Evolutionary conservation across 2,329 filamentous ascomycete species (phyloP).

Genomic region (Penicillium brasilianum): DNA sequence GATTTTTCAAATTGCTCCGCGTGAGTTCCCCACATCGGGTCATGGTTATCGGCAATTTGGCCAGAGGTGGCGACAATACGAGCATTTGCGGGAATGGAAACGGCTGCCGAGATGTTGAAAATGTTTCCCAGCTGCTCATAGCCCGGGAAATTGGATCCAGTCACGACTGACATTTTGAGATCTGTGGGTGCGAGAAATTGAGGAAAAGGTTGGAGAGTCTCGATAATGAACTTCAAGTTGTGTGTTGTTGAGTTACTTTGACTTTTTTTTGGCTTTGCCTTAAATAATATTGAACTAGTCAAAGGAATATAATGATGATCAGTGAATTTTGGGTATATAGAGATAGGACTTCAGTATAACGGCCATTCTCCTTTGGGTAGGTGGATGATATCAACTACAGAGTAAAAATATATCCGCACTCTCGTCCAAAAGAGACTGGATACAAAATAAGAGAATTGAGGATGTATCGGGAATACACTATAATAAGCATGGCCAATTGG

Average conservation of each 20-base stretch:
- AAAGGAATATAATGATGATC: background rate
- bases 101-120: background rate
- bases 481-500: too few species aligned
- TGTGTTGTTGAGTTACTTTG: background rate
- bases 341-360: background rate
- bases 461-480: background rate
- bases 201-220: background rate
- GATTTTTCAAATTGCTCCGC: conserved; percentile 17
- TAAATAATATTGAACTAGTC: background rate
- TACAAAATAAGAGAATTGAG: too few species aligned
- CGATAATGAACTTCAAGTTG: background rate
- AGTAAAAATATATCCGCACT: background rate
- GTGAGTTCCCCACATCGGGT: conserved; percentile 15
- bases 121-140: background rate
- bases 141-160: background rate
- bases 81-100: conserved; percentile 6
- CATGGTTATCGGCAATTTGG: conserved; percentile 17
- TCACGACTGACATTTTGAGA: background rate
- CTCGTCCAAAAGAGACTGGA: background rate
- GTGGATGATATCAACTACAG: background rate
- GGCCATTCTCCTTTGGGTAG: background rate
- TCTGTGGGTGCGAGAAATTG: background rate
- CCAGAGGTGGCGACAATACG: conserved; percentile 16
- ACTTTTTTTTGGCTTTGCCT: background rate
- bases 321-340: background rate